Evolutionary conservation across 1,284 basidiomycete species (phyloP).

Genomic region (Filobasidium uniguttulatum): DNA sequence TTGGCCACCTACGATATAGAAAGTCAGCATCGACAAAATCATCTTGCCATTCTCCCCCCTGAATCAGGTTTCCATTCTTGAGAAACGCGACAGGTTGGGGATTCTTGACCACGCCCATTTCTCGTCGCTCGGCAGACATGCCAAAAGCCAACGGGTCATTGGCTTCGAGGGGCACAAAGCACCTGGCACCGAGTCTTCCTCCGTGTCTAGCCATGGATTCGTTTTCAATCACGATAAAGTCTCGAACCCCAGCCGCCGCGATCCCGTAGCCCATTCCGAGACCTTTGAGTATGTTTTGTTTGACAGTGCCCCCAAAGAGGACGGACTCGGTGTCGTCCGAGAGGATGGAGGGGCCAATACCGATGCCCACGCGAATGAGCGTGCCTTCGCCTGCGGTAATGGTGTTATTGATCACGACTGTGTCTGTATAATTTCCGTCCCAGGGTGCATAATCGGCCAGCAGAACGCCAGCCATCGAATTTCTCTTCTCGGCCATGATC

Average conservation of each 20-base stretch:
- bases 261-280: slow-evolving; percentile 37
- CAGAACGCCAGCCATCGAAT: slow-evolving; percentile 39
- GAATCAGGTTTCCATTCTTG: slow-evolving; percentile 23
- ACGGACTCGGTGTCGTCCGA: slow-evolving; percentile 36
- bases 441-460: slow-evolving; percentile 38
- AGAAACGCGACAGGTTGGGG: slow-evolving; percentile 33
- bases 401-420: slow-evolving; percentile 34
- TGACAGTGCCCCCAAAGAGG: slow-evolving; percentile 28
- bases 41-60: slow-evolving; percentile 26
- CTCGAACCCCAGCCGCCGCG: slow-evolving; percentile 30
- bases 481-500: slow-evolving; percentile 24
- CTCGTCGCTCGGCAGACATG: slow-evolving; percentile 12
- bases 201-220: slow-evolving; percentile 30
- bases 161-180: slow-evolving; percentile 24
- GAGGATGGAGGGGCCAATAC: slow-evolving; percentile 36
- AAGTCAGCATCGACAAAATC: slow-evolving; percentile 34
- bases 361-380: slow-evolving; percentile 40
- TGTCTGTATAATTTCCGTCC: slow-evolving; percentile 35
- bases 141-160: slow-evolving; percentile 19
- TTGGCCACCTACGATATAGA: slow-evolving; percentile 30
- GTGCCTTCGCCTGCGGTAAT: slow-evolving; percentile 27
- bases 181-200: slow-evolving; percentile 29
- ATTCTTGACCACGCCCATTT: slow-evolving; percentile 25
- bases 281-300: slow-evolving; percentile 29
- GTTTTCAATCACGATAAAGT: slow-evolving; percentile 35